Evolutionary conservation across 176 grass and related monocot genomes (phyloP).

Genomic region (Oryza australiensis): DNA sequence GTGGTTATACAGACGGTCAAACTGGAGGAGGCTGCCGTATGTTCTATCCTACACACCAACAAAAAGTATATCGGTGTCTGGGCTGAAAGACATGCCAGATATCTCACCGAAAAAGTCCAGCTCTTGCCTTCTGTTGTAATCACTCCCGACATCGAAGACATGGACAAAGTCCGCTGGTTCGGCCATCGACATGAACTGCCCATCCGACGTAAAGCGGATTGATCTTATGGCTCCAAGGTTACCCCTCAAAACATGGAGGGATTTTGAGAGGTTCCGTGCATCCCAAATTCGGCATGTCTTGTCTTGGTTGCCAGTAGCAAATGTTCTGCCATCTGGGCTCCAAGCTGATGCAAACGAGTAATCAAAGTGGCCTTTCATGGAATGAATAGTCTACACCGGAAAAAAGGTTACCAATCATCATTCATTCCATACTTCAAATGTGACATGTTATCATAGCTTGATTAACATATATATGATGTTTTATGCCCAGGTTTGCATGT

Average conservation of each 20-base stretch:
- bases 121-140: constrained; percentile 77
- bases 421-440: constrained; percentile 19
- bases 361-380: constrained; percentile 74
- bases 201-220: constrained; percentile 81
- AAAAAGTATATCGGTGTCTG: constrained; percentile 73
- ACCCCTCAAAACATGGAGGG: constrained; percentile 70
- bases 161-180: constrained; percentile 97
- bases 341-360: constrained; percentile 95
- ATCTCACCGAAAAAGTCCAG: constrained; percentile 98
- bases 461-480: constrained; percentile 19
- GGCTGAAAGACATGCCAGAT: constrained; percentile 82
- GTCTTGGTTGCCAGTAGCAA: constrained; percentile 98
- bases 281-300: constrained; percentile 99
- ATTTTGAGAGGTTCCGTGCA: constrained; percentile 71
- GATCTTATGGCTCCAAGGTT: constrained; percentile 90
- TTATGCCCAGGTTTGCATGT: neutral
- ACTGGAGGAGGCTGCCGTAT: constrained; percentile 94
- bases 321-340: constrained; percentile 79
- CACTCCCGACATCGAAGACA: constrained; percentile 69
- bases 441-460: constrained; percentile 5
- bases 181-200: constrained; percentile 90
- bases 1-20: constrained; percentile 57
- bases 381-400: constrained; percentile 64
- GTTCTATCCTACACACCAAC: constrained; percentile 89
- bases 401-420: constrained; percentile 22